Percentiles rank a stretch among this genome's conserved stretches.
Evolutionary conservation across 2,329 filamentous ascomycete genomes (phyloP).

Genomic region (Nemania serpens): DNA sequence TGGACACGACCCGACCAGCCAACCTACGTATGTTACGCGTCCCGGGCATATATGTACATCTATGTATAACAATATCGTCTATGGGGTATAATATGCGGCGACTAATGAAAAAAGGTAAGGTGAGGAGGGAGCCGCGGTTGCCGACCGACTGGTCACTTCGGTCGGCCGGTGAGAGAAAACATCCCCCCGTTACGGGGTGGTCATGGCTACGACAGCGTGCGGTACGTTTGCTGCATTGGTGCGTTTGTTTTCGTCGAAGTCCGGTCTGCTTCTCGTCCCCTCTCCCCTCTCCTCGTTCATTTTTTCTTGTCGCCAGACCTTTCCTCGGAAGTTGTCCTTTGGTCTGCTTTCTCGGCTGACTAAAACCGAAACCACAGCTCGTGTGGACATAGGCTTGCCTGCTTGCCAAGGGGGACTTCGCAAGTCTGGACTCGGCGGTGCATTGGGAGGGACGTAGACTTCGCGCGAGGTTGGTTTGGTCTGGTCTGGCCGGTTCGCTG

Average conservation of each 20-base stretch:
- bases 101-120: slow-evolving; percentile 8
- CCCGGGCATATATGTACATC: neutral
- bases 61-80: neutral
- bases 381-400: slow-evolving; percentile 2
- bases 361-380: slow-evolving; percentile 12
- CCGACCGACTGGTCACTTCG: slow-evolving; percentile 19
- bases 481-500: slow-evolving; percentile 12
- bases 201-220: slow-evolving; percentile 8
- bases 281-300: neutral
- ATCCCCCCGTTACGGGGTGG: slow-evolving; percentile 4
- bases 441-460: neutral
- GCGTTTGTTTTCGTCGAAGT: neutral
- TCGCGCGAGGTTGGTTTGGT: slow-evolving; percentile 6
- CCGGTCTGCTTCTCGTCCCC: neutral
- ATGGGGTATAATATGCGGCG: slow-evolving; percentile 1
- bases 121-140: slow-evolving; percentile 21
- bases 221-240: slow-evolving; percentile 7
- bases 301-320: neutral
- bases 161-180: slow-evolving; percentile 16
- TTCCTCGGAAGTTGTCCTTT: neutral
- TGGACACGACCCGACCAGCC: neutral
- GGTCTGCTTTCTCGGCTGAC: slow-evolving; percentile 6
- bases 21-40: neutral
- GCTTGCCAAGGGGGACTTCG: slow-evolving; percentile 17
- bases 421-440: slow-evolving; percentile 6